phyloP scores from a whole-genome alignment of 768 basidiomycete species.

The Tylopilus vinaceipallidus region DNA sequence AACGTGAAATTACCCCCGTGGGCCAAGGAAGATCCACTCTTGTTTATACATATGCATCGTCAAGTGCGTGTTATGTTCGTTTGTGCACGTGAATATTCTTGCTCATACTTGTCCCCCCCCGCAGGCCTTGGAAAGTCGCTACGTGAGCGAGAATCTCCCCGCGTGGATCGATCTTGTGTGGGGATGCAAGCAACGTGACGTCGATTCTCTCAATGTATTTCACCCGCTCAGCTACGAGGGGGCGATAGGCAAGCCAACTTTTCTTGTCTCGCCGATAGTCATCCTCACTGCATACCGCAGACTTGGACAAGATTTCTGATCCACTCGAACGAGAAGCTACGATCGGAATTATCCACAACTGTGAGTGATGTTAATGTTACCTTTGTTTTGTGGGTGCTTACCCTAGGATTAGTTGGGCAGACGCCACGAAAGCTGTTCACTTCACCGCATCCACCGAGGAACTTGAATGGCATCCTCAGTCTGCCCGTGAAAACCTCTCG shows the following conservation, averaged over 20 bases:
- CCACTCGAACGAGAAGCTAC: constrained; percentile 88
- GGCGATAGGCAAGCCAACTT: constrained; percentile 57
- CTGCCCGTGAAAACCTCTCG: constrained; percentile 69
- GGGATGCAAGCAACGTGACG: constrained; percentile 83
- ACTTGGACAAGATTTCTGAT: constrained; percentile 83
- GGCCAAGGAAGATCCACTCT: constrained; percentile 79
- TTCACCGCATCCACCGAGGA: constrained; percentile 70
- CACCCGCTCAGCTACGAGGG: constrained; percentile 94
- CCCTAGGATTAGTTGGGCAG: constrained; percentile 66
- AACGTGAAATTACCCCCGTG: constrained; percentile 88
- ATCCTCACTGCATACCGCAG: constrained; percentile 35
- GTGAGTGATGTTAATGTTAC: constrained; percentile 39
- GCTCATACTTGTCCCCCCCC: neutral
- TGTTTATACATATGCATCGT: constrained; percentile 80
- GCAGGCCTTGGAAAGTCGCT: constrained; percentile 84
- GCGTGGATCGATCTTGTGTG: constrained; percentile 95
- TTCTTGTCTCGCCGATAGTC: neutral
- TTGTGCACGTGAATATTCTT: neutral
- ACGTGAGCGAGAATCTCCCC: constrained; percentile 80
- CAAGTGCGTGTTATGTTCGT: constrained; percentile 42
- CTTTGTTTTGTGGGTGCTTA: neutral
- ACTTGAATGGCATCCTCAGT: constrained; percentile 66
- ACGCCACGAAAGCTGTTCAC: constrained; percentile 86
- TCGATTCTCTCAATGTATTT: constrained; percentile 76
- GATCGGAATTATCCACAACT: constrained; percentile 94